Evolutionary conservation across 2,329 filamentous ascomycete genomes (phyloP).

Genomic region (Orbilia quercus): DNA sequence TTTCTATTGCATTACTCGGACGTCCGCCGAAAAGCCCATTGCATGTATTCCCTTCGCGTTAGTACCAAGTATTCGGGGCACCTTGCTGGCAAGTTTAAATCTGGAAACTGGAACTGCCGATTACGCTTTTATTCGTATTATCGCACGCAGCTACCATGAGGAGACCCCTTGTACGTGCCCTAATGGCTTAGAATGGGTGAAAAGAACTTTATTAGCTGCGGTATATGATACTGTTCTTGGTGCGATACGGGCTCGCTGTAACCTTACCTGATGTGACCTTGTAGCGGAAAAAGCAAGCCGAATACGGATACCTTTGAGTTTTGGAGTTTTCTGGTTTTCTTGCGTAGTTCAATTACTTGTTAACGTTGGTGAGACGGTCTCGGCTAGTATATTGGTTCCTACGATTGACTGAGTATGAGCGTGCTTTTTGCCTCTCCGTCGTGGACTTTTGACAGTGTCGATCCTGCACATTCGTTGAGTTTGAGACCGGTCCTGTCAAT

Average conservation of each 20-base stretch:
- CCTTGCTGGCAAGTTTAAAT: conserved; percentile 18
- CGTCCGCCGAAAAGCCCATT: conserved; percentile 42
- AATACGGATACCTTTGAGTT: too few species aligned
- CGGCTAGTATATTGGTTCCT: too few species aligned
- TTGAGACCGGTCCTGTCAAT: conserved; percentile 12
- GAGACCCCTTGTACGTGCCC: conserved; percentile 18
- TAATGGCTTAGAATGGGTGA: conserved; percentile 33
- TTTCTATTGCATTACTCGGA: conserved; percentile 21
- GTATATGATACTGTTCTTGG: not conserved
- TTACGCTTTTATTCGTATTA: conserved; percentile 24
- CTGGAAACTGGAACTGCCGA: conserved; percentile 47
- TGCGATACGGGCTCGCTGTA: not conserved
- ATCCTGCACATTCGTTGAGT: not conserved
- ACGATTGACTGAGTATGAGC: not conserved
- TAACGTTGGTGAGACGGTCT: too few species aligned
- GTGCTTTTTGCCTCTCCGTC: conserved; percentile 28
- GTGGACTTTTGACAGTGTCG: conserved; percentile 5
- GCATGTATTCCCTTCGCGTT: not conserved
- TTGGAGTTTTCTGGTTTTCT: too few species aligned
- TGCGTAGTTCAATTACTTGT: too few species aligned
- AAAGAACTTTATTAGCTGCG: not conserved
- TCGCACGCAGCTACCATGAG: conserved; percentile 9
- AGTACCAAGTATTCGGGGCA: conserved; percentile 18
- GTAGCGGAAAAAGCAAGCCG: too few species aligned
- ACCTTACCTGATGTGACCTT: not conserved